These are phyloP conservation scores for Fraxinus baroniana DNA, from an alignment of 305 asterid genomes.

Conservation along the genomic window DNA sequence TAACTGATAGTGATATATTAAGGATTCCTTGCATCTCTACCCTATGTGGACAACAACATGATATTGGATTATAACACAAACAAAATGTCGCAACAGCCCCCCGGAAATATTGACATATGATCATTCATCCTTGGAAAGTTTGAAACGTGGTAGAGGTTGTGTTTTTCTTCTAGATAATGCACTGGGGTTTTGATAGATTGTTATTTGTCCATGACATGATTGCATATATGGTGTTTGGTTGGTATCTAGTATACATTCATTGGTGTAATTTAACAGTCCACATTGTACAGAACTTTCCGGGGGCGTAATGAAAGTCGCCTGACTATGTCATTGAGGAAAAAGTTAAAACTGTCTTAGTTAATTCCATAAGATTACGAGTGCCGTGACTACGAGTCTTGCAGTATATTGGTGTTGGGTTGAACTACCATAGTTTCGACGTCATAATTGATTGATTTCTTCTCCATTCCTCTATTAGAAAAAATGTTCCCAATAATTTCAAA, in stretches of 20 bases:
- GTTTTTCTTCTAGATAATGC: neutral
- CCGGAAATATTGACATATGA: neutral
- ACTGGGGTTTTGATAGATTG: neutral
- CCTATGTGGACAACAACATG: neutral
- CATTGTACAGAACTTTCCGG: neutral
- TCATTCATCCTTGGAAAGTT: neutral
- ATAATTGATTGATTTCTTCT: too few relatives aligned
- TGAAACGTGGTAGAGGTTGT: neutral
- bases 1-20: neutral
- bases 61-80: neutral
- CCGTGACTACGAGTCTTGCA: too few relatives aligned
- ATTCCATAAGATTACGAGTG: neutral
- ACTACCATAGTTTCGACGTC: too few relatives aligned
- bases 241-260: neutral
- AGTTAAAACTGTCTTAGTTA: neutral
- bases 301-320: neutral
- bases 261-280: neutral
- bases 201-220: neutral
- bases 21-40: neutral
- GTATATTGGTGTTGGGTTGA: too few relatives aligned
- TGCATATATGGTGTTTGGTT: neutral
- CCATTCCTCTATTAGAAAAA: too few relatives aligned
- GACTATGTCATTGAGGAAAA: neutral
- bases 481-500: too few relatives aligned
- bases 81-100: neutral